Percentiles rank a stretch among this genome's conserved stretches.
Conservation (phyloP, 1,284 basidiomycete genomes). For the Schizophyllum commune region DNA sequence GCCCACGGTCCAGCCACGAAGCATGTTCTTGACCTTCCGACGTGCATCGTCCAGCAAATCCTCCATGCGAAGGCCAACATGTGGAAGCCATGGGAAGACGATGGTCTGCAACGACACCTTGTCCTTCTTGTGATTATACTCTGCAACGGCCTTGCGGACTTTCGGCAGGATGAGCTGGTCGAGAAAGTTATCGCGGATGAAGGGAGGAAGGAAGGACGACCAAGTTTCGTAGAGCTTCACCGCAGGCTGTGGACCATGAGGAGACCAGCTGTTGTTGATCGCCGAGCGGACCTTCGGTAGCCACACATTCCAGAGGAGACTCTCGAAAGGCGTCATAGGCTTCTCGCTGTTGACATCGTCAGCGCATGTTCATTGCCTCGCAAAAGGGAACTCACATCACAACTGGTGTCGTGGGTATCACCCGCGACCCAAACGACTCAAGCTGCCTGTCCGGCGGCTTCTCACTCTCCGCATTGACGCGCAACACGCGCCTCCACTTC, state of each 20-base stretch:
- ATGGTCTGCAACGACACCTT: slow-evolving; percentile 65
- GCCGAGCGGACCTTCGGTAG: slow-evolving; percentile 86
- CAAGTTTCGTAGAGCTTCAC: slow-evolving; percentile 85
- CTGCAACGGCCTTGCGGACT: slow-evolving; percentile 74
- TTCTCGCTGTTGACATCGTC: slow-evolving; percentile 32
- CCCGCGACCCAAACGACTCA: slow-evolving; percentile 48
- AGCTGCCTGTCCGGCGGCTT: slow-evolving; percentile 30
- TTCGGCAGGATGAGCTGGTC: slow-evolving; percentile 96
- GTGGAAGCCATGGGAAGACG: slow-evolving; percentile 94
- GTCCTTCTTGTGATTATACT: slow-evolving; percentile 68
- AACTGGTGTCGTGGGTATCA: slow-evolving; percentile 20
- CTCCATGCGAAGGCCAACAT: slow-evolving; percentile 74
- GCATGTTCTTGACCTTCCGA: slow-evolving; percentile 72
- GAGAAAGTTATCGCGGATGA: slow-evolving; percentile 91
- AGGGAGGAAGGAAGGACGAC: slow-evolving; percentile 80
- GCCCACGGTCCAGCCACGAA: slow-evolving; percentile 73
- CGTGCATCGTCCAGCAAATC: slow-evolving; percentile 79
- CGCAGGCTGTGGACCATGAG: slow-evolving; percentile 64
- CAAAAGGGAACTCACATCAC: slow-evolving; percentile 29
- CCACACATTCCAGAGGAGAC: slow-evolving; percentile 91
- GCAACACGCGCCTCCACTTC: slow-evolving; percentile 62
- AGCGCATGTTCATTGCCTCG: slow-evolving; percentile 3
- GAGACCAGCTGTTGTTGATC: slow-evolving; percentile 91
- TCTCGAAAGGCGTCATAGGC: slow-evolving; percentile 93
- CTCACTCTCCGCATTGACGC: slow-evolving; percentile 40